Evolutionary conservation across 345 rosid genomes (phyloP).

Genomic region (Bruguiera sexangula): DNA sequence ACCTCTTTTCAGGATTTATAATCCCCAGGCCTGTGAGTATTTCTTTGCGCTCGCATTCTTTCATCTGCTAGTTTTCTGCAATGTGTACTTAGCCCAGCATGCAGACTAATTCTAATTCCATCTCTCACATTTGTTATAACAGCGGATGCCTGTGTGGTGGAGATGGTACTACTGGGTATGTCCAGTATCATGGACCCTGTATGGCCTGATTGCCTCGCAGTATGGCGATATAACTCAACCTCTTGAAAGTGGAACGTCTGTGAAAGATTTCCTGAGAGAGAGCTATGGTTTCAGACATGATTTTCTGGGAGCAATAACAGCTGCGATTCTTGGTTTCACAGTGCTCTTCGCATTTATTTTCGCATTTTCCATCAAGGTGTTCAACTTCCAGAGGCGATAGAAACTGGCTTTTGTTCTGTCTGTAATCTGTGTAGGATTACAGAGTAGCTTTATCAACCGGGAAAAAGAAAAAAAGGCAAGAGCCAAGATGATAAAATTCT

Average conservation of each 20-base stretch:
- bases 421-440: too few species aligned
- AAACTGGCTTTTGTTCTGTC: too few species aligned
- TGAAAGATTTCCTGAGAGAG: background rate
- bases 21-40: slow-evolving; percentile 54
- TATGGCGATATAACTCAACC: background rate
- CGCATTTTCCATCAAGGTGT: too few species aligned
- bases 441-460: too few species aligned
- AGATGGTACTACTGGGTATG: slow-evolving; percentile 29
- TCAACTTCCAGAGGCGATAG: too few species aligned
- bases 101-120: background rate
- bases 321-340: background rate
- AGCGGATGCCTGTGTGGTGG: slow-evolving; percentile 29
- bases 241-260: background rate
- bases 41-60: background rate
- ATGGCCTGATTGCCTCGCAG: slow-evolving; percentile 21
- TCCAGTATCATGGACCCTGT: slow-evolving; percentile 23
- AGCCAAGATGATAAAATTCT: too few species aligned
- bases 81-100: too few species aligned
- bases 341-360: too few species aligned
- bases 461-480: too few species aligned
- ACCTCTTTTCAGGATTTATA: slow-evolving; percentile 59
- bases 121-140: background rate
- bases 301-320: slow-evolving; percentile 19
- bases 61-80: background rate
- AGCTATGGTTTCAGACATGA: slow-evolving; percentile 18